Conservation (phyloP, 2,329 filamentous ascomycete species). For the Calonectria honghensis region DNA sequence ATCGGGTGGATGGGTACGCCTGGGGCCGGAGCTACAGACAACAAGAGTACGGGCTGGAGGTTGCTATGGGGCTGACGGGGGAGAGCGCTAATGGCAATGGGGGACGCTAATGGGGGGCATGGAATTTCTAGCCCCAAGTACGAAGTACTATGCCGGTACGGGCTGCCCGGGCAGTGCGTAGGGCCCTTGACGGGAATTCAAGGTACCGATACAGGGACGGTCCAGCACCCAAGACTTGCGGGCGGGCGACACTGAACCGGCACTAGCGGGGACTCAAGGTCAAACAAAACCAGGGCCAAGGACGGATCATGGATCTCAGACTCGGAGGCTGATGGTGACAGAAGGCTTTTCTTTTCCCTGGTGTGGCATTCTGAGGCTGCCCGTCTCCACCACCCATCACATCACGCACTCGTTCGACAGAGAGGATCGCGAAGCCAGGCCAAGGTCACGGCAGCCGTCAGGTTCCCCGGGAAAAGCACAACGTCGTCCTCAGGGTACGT, state of each 20-base stretch:
- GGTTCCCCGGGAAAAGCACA: constrained; percentile 11
- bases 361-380: constrained; percentile 4
- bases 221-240: constrained; percentile 34
- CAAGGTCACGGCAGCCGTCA: constrained; percentile 13
- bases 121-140: constrained; percentile 42
- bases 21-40: constrained; percentile 50
- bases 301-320: constrained; percentile 46
- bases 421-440: constrained; percentile 1
- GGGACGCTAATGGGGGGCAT: constrained; percentile 39
- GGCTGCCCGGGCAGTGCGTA: constrained; percentile 39
- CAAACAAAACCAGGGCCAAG: constrained; percentile 49
- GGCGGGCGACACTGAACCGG: constrained; percentile 49
- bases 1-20: constrained; percentile 38
- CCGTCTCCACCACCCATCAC: constrained; percentile 8
- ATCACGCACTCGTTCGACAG: not conserved
- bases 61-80: constrained; percentile 53
- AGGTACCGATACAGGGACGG: constrained; percentile 28
- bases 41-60: constrained; percentile 43
- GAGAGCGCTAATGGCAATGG: constrained; percentile 28
- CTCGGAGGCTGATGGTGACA: constrained; percentile 30
- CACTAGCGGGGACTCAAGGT: constrained; percentile 47
- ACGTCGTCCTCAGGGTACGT: constrained; percentile 16
- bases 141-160: constrained; percentile 33
- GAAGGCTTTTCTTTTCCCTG: constrained; percentile 19
- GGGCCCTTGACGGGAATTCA: constrained; percentile 32